Percentiles rank a stretch among this genome's conserved stretches.
These are phyloP conservation scores for Salix suchowensis DNA, from an alignment of 345 rosid species.

Conservation along the genomic window DNA sequence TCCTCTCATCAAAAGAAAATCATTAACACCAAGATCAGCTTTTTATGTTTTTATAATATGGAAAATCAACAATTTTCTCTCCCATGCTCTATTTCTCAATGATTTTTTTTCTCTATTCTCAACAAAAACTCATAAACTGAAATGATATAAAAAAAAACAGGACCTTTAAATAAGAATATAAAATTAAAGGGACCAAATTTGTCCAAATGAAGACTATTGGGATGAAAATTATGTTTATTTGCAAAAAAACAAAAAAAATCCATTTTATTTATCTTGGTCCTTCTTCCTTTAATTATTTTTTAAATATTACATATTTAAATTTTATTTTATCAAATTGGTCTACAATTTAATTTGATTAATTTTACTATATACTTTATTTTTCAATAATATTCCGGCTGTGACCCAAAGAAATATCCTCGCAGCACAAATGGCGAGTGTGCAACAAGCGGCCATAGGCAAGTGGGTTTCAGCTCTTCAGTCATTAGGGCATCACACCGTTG, in stretches of 20 bases:
- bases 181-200: background rate
- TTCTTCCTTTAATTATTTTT: background rate
- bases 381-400: no score
- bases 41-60: no score
- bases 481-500: background rate
- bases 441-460: background rate
- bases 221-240: background rate
- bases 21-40: no score
- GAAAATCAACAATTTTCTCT: no score
- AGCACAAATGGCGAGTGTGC: background rate
- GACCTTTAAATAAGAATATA: background rate
- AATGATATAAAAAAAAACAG: background rate
- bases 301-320: background rate
- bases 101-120: background rate
- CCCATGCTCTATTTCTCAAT: accelerated
- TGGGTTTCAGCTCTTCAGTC: background rate
- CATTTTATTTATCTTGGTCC: background rate
- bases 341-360: background rate
- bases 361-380: background rate
- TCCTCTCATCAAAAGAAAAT: no score
- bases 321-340: background rate
- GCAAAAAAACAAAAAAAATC: accelerated
- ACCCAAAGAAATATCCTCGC: no score
- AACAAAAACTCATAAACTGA: background rate
- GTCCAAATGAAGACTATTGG: no score